A percentile compares a stretch with the other conserved stretches of the same genome.
Evolutionary conservation across 257 asterid genomes (phyloP).

Genomic region (Fraxinus cuspidata): DNA sequence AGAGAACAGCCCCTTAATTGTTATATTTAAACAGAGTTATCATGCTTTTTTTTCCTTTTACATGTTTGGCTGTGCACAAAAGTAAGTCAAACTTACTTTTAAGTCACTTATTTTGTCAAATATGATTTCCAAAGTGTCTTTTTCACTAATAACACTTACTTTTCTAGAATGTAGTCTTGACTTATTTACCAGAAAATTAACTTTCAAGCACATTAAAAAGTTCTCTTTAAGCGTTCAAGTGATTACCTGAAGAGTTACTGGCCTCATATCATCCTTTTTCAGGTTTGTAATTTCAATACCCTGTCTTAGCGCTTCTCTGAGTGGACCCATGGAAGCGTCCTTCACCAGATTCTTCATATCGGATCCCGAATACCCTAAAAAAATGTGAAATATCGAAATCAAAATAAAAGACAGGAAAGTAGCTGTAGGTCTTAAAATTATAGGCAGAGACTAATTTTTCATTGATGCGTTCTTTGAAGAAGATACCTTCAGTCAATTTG

Average conservation of each 20-base stretch:
- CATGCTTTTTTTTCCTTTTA: neutral
- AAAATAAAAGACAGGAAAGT: constrained; percentile 4
- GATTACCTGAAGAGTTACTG: constrained; percentile 76
- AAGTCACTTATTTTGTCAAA: neutral
- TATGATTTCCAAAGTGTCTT: neutral
- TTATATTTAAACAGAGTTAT: neutral
- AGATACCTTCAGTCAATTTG: constrained; percentile 77
- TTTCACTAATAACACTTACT: neutral
- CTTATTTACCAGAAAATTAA: neutral
- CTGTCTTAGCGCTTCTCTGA: constrained; percentile 81
- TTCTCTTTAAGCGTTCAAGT: neutral
- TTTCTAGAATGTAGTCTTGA: neutral
- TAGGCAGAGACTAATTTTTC: constrained; percentile 19
- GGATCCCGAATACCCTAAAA: constrained; percentile 95
- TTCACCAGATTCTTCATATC: constrained; percentile 98
- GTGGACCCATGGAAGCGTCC: constrained; percentile 99
- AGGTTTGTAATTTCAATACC: constrained; percentile 85
- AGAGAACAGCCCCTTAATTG: too few species aligned
- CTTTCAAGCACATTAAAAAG: neutral
- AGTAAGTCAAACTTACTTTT: neutral
- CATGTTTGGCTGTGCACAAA: neutral
- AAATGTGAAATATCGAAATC: constrained; percentile 10
- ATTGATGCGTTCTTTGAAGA: constrained; percentile 21
- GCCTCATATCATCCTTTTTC: constrained; percentile 87
- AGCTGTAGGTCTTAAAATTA: constrained; percentile 16